Percentiles rank a stretch among this genome's conserved stretches.
These are phyloP conservation scores for Solanum chiquidenum DNA, from an alignment of 257 asterid species.

Conservation along the genomic window DNA sequence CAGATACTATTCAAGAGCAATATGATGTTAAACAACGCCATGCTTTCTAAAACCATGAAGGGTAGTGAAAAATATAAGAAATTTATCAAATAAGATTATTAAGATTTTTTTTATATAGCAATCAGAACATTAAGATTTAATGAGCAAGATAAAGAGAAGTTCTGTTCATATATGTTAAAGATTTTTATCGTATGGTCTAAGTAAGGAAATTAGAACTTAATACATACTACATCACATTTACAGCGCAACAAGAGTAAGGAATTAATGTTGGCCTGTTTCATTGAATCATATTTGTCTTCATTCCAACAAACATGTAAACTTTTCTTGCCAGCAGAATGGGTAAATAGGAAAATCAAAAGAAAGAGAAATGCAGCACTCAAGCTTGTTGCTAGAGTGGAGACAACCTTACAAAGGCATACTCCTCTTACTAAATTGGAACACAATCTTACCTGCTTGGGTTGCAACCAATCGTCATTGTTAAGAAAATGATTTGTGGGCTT, in stretches of 20 bases:
- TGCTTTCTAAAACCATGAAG: background rate
- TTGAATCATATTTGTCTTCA: background rate
- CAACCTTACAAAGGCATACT: background rate
- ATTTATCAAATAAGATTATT: background rate
- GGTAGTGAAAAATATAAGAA: background rate
- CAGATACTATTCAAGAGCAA: conserved; percentile 5
- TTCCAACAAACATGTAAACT: background rate
- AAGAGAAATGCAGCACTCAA: background rate
- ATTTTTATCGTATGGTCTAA: background rate
- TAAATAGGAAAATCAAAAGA: background rate
- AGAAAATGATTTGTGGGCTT: background rate
- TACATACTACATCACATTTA: background rate
- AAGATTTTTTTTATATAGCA: background rate
- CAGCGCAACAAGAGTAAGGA: background rate
- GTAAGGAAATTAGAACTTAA: background rate
- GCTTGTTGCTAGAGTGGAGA: background rate
- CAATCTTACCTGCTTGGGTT: background rate
- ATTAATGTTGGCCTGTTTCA: background rate
- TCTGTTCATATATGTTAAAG: background rate
- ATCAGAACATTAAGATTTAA: background rate
- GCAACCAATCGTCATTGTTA: background rate
- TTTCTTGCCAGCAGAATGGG: background rate
- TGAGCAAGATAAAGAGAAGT: background rate
- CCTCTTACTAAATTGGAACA: background rate
- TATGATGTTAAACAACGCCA: background rate